A percentile compares a stretch with the other conserved stretches of the same genome.
These are phyloP conservation scores for Suaeda aralocaspica DNA, from an alignment of 148 eudicot genomes.

Conservation along the genomic window DNA sequence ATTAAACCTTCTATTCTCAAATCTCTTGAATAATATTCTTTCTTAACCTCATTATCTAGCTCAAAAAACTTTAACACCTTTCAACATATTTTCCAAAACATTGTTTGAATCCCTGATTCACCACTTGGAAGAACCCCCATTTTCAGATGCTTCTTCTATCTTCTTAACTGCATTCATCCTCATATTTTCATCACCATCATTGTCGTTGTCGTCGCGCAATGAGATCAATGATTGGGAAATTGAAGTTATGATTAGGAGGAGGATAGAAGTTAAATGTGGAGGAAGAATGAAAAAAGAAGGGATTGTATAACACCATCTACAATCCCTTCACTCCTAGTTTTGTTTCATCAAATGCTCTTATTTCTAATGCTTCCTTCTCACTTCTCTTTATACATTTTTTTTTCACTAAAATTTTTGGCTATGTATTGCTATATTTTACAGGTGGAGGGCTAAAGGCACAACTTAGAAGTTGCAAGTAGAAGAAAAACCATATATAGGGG, in stretches of 20 bases:
- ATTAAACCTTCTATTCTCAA: slow-evolving; percentile 11
- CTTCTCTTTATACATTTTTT: too few species aligned
- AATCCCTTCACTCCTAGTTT: slow-evolving; percentile 24
- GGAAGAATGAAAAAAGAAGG: slow-evolving; percentile 22
- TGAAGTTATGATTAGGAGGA: background rate
- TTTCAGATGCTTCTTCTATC: slow-evolving; percentile 23
- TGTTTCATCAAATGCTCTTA: slow-evolving; percentile 19
- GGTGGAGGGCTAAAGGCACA: too few species aligned
- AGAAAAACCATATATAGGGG: too few species aligned
- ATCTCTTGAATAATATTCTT: slow-evolving; percentile 34
- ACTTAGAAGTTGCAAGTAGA: too few species aligned
- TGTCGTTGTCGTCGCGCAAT: too few species aligned
- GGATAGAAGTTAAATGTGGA: background rate
- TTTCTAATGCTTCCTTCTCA: slow-evolving; percentile 12
- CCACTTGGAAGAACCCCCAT: slow-evolving; percentile 40
- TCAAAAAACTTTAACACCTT: slow-evolving; percentile 35
- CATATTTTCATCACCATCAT: background rate
- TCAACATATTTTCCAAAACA: slow-evolving; percentile 28
- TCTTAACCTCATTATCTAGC: slow-evolving; percentile 34
- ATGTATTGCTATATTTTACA: too few species aligned
- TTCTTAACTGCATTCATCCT: background rate
- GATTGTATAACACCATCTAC: slow-evolving; percentile 20
- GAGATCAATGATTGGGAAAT: slow-evolving; percentile 21
- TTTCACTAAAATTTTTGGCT: too few species aligned
- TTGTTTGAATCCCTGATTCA: slow-evolving; percentile 34